Evolutionary conservation across 176 grass and related monocot genomes (phyloP), one percentile per base, ranked within the genome.

Genomic region (Guadua angustifolia): DNA sequence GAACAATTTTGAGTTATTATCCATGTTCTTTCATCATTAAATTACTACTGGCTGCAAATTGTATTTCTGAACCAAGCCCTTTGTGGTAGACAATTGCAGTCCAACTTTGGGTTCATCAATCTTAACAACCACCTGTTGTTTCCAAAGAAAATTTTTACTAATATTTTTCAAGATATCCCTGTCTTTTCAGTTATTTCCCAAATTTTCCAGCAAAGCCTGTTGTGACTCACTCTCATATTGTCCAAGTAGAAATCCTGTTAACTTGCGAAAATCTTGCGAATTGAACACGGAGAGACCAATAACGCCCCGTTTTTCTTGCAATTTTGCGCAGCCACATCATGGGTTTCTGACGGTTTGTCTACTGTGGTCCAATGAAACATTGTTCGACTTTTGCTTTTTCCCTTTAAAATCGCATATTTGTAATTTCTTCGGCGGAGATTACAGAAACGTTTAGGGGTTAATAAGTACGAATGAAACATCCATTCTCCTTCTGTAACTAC

Each of bases 401-500:
- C 12, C 5, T 67, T 44, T 3, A 55, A 75, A 55, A 75, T 9
- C 58, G 7, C 7, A 22, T 17, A 84, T 16, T 11, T 9, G 7
- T 16, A 38, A 44, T 32, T 21, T 6, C 18, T 22, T 25, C 0
- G 14, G 15, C 22, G 12, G 58, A 69, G 61, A 75, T 51, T 39
- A 40, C 62, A 60, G 40, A 26, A 4, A 59, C 24, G 38, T 55
- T 53, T 53, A 74, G 29, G 40, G 18, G 21, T 26, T 58, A 9
- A 66, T 29, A 61, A 52, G 25, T 40, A 45, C 5, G 77, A 33
- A 69, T 17, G 69, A 69, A 80, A 53, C 16, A 50, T 78, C 58
- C 68, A 63, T 74, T 79, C 40, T 62, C 10, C 2, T 81, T 63
- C 64, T 62, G 50, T 75, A 51, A 49, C 50, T 61, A 79, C 68